Evolutionary conservation across 2,329 filamentous ascomycete genomes (phyloP).

Genomic region (Chaetomium globosum): DNA sequence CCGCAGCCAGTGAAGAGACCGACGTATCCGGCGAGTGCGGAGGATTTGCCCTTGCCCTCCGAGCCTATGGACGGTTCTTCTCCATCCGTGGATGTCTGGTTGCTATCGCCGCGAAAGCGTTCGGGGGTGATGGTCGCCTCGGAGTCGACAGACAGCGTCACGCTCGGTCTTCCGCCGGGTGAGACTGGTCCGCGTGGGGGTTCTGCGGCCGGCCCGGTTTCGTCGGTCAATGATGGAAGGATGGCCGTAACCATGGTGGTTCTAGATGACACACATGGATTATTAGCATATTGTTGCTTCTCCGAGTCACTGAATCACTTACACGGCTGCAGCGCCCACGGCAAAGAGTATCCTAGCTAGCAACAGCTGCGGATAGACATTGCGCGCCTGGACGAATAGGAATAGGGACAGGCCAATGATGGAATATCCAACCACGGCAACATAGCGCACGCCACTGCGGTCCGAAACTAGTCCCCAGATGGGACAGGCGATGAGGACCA

Average conservation of each 20-base stretch:
- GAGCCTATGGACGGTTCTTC: slow-evolving; percentile 29
- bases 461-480: slow-evolving; percentile 78
- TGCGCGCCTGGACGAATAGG: slow-evolving; percentile 79
- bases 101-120: slow-evolving; percentile 46
- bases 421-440: slow-evolving; percentile 75
- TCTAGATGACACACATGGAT: slow-evolving; percentile 41
- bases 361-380: slow-evolving; percentile 86
- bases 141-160: slow-evolving; percentile 70
- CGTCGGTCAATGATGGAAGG: slow-evolving; percentile 70
- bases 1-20: slow-evolving; percentile 92
- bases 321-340: slow-evolving; percentile 86
- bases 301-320: slow-evolving; percentile 39
- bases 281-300: slow-evolving; percentile 5
- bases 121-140: slow-evolving; percentile 75
- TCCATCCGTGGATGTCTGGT: slow-evolving; percentile 7
- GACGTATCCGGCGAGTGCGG: slow-evolving; percentile 79
- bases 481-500: slow-evolving; percentile 79
- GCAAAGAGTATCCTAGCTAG: slow-evolving; percentile 86
- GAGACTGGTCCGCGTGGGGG: slow-evolving; percentile 43
- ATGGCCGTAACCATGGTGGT: slow-evolving; percentile 98
- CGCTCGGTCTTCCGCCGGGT: slow-evolving; percentile 56
- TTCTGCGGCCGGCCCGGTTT: slow-evolving; percentile 41
- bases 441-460: slow-evolving; percentile 71
- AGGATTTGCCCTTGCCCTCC: slow-evolving; percentile 50
- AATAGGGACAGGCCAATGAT: slow-evolving; percentile 78